phyloP scores from a whole-genome alignment of 108 stramenopile genomes.

The Cyclotella atomus region DNA sequence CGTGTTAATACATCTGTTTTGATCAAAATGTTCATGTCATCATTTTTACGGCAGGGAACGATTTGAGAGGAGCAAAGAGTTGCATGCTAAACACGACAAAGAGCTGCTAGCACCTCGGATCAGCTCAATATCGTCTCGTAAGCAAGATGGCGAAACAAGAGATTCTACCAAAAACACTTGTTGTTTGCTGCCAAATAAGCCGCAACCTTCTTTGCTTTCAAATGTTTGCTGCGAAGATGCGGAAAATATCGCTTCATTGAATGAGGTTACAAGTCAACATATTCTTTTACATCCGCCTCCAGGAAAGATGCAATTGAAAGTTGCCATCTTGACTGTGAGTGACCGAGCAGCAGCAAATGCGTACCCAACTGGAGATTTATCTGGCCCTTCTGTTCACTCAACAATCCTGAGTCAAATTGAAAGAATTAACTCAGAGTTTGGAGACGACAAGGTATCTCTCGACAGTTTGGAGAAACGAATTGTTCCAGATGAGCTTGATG shows the following conservation, averaged over 20 bases:
- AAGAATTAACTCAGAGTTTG: conserved; percentile 25
- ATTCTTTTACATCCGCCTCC: conserved; percentile 32
- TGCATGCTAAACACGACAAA: conserved; percentile 85
- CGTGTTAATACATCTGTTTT: neutral
- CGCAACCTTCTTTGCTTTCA: conserved; percentile 60
- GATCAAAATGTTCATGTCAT: neutral
- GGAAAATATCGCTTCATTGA: conserved; percentile 21
- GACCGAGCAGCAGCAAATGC: conserved; percentile 77
- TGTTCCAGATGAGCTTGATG: conserved; percentile 80
- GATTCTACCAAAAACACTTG: conserved; percentile 1
- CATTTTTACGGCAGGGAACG: conserved; percentile 51
- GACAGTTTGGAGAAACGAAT: conserved; percentile 46
- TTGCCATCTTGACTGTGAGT: conserved; percentile 86
- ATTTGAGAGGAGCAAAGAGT: conserved; percentile 70
- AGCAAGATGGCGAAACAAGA: neutral
- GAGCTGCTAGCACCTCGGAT: conserved; percentile 56
- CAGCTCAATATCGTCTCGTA: neutral
- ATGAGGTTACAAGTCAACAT: neutral
- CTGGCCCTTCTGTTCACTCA: conserved; percentile 78
- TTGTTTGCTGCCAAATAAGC: neutral
- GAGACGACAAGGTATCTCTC: conserved; percentile 36
- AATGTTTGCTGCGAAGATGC: conserved; percentile 92
- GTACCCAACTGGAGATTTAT: conserved; percentile 83
- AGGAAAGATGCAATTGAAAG: conserved; percentile 43
- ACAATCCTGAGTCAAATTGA: conserved; percentile 38